Percentiles rank a stretch among this genome's conserved stretches.
These are phyloP conservation scores for Leccinum obscurum DNA, from an alignment of 768 basidiomycete species.

Conservation along the genomic window DNA sequence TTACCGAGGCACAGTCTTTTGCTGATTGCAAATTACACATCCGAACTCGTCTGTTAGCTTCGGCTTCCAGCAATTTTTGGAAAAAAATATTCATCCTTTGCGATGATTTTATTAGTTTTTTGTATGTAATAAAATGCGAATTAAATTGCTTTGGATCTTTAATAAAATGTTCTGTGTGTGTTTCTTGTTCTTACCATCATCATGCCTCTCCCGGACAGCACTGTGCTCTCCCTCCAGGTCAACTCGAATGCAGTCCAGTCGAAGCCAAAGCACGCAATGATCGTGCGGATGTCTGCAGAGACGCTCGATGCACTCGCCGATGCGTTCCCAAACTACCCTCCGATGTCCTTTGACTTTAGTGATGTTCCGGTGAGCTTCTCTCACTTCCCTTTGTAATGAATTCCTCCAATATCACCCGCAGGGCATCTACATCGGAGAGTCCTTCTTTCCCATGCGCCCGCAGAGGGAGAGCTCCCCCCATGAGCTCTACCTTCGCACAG, in stretches of 20 bases:
- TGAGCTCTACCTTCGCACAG: constrained; percentile 71
- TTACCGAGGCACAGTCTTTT: constrained; percentile 94
- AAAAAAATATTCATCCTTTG: constrained; percentile 29
- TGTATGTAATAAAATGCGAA: background rate
- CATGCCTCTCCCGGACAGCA: constrained; percentile 68
- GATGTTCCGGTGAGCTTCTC: constrained; percentile 50
- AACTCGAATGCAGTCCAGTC: constrained; percentile 53
- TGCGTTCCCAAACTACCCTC: constrained; percentile 42
- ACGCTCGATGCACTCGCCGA: constrained; percentile 64
- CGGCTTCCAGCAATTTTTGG: constrained; percentile 92
- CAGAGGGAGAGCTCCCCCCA: constrained; percentile 56
- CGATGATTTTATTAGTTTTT: background rate
- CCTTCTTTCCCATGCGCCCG: constrained; percentile 60
- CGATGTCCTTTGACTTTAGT: constrained; percentile 63
- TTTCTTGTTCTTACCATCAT: background rate
- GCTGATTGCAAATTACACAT: constrained; percentile 98
- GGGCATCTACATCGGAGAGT: constrained; percentile 67
- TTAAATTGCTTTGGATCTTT: background rate
- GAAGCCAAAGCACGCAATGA: constrained; percentile 70
- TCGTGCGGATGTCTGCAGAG: constrained; percentile 73
- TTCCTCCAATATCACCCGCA: constrained; percentile 25
- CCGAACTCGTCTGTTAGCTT: constrained; percentile 91
- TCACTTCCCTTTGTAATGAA: background rate
- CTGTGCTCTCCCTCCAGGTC: constrained; percentile 58
- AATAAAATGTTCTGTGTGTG: too few relatives aligned